Conservation (phyloP, 2,329 filamentous ascomycete genomes). For the Diaporthe ilicicola region DNA sequence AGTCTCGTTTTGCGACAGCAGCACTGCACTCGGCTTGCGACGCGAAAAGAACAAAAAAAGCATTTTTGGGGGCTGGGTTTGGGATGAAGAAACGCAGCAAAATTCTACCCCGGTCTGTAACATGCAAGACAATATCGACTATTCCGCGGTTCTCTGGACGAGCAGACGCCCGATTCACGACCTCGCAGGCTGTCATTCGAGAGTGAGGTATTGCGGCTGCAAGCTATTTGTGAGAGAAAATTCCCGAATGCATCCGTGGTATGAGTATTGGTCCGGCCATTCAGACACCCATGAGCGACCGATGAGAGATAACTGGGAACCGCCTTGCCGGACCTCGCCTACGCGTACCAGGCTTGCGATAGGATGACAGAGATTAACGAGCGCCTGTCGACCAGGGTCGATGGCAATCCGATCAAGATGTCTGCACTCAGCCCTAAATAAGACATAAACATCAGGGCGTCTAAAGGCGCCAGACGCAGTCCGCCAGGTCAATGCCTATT, state of each 20-base stretch:
- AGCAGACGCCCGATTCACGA: background rate
- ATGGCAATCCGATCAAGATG: background rate
- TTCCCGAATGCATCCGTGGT: background rate
- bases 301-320: background rate
- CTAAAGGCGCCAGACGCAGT: background rate
- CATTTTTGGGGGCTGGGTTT: background rate
- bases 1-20: constrained; percentile 24
- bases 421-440: constrained; percentile 13
- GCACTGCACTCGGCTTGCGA: constrained; percentile 20
- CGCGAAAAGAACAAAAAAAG: constrained; percentile 5
- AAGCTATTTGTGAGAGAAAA: background rate
- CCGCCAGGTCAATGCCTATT: background rate
- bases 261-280: background rate
- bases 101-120: constrained; percentile 4
- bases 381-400: constrained; percentile 18
- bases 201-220: constrained; percentile 7
- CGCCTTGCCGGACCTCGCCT: constrained; percentile 31
- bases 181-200: background rate
- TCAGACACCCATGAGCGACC: constrained; percentile 1
- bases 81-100: background rate
- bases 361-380: constrained; percentile 18
- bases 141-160: background rate
- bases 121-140: constrained; percentile 20
- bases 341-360: constrained; percentile 11
- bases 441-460: background rate